phyloP scores from a whole-genome alignment of 345 rosid species.

The Arabidopsis suecica region DNA sequence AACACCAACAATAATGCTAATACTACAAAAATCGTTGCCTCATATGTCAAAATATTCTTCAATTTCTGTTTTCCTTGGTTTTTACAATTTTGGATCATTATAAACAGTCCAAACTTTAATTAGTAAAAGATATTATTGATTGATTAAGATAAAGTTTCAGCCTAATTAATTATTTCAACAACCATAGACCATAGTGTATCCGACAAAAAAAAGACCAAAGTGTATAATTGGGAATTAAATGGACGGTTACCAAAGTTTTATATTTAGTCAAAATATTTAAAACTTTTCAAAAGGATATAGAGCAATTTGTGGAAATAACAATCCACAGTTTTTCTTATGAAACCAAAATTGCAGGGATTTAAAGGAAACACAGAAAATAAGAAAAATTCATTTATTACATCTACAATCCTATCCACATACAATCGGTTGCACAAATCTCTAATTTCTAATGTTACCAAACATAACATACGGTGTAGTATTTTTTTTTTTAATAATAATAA shows the following conservation, averaged over 20 bases:
- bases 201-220: neutral
- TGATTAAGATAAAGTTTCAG: neutral
- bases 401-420: conserved; percentile 27
- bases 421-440: neutral
- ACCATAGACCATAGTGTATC: too few species aligned
- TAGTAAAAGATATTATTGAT: neutral
- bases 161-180: conserved; percentile 29
- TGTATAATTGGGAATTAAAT: neutral
- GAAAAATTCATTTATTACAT: neutral
- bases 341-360: neutral
- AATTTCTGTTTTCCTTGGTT: conserved; percentile 2
- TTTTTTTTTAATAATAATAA: neutral
- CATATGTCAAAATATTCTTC: conserved; percentile 37
- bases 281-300: neutral
- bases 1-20: conserved; percentile 39
- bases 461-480: neutral
- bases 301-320: neutral
- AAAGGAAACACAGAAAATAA: neutral
- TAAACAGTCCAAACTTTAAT: conserved; percentile 3
- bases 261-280: conserved; percentile 1
- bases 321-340: neutral
- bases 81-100: conserved; percentile 22
- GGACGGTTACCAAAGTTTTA: conserved; percentile 19
- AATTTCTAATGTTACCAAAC: neutral
- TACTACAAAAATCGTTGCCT: conserved; percentile 31